Percentiles rank a stretch among this genome's conserved stretches.
Evolutionary conservation across 257 asterid genomes (phyloP).

Genomic region (Nicotiana attenuata): DNA sequence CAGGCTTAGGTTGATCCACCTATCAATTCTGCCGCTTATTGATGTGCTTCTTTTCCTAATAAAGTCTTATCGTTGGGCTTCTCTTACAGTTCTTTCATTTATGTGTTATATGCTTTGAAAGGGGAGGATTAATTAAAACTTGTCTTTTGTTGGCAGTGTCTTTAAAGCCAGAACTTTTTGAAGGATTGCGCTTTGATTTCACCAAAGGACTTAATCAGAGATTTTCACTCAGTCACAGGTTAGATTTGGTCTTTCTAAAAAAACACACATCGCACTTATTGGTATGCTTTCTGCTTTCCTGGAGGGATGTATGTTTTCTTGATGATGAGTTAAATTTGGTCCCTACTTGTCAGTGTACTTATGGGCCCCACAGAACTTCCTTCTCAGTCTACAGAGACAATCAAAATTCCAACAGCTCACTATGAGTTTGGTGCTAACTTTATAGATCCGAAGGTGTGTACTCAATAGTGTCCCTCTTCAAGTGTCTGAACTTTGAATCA

Average conservation of each 20-base stretch:
- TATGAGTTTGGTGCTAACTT: slow-evolving; percentile 96
- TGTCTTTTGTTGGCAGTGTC: slow-evolving; percentile 61
- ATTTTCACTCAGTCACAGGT: slow-evolving; percentile 95
- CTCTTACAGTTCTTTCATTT: not conserved
- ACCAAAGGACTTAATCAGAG: slow-evolving; percentile 81
- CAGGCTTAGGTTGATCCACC: not conserved
- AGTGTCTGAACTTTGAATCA: not conserved
- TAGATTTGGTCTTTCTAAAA: not conserved
- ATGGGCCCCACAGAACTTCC: slow-evolving; percentile 96
- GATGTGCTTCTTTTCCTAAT: not conserved
- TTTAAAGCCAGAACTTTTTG: slow-evolving; percentile 92
- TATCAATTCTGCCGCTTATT: not conserved
- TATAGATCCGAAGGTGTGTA: slow-evolving; percentile 72
- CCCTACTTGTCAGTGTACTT: slow-evolving; percentile 49
- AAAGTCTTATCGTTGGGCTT: not conserved
- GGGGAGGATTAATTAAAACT: not conserved
- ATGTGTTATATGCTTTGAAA: not conserved
- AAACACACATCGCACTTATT: not conserved
- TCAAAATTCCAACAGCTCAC: slow-evolving; percentile 78
- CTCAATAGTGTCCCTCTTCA: not conserved
- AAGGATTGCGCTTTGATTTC: slow-evolving; percentile 95
- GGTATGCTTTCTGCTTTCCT: not conserved
- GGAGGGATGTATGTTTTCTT: not conserved
- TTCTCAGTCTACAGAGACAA: slow-evolving; percentile 72
- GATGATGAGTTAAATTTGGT: not conserved